Conservation (phyloP, 139 green algal genomes). For the Chlorella sp. region DNA sequence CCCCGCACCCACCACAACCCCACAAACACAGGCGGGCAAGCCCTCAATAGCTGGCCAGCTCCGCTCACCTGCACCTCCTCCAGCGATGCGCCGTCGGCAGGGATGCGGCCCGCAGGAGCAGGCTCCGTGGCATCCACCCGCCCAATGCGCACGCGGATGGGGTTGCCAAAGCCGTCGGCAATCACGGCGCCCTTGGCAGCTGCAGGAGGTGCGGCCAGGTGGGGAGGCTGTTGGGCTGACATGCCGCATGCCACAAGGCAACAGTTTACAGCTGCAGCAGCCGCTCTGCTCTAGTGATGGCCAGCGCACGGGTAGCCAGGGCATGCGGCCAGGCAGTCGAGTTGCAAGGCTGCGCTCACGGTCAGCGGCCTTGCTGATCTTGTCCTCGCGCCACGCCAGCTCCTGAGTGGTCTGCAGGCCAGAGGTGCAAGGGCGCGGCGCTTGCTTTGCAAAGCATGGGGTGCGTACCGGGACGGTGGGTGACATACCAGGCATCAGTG, state of each 20-base stretch:
- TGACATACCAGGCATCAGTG: conserved; percentile 39
- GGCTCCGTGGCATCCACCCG: conserved; percentile 62
- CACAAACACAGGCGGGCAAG: not conserved
- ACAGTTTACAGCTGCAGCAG: no score
- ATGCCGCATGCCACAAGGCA: no score
- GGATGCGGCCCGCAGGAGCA: conserved; percentile 48
- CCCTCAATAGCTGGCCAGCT: no score
- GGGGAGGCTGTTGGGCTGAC: not conserved
- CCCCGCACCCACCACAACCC: not conserved
- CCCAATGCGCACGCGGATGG: conserved; percentile 58
- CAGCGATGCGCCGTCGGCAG: conserved; percentile 40
- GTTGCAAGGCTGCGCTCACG: not conserved
- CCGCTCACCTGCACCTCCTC: conserved; percentile 45
- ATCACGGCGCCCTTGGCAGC: conserved; percentile 9
- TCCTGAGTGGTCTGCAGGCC: not conserved
- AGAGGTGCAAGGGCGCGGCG: no score
- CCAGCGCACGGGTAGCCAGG: no score
- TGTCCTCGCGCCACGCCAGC: conserved; percentile 28
- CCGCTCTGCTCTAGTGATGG: no score
- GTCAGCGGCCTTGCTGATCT: conserved; percentile 9
- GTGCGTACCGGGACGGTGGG: no score
- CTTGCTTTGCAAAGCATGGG: no score
- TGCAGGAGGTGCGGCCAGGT: not conserved
- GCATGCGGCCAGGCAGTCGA: not conserved
- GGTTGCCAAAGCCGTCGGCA: not conserved